phyloP scores from a whole-genome alignment of 2,329 filamentous ascomycete species.

The Claviceps fusiformis region DNA sequence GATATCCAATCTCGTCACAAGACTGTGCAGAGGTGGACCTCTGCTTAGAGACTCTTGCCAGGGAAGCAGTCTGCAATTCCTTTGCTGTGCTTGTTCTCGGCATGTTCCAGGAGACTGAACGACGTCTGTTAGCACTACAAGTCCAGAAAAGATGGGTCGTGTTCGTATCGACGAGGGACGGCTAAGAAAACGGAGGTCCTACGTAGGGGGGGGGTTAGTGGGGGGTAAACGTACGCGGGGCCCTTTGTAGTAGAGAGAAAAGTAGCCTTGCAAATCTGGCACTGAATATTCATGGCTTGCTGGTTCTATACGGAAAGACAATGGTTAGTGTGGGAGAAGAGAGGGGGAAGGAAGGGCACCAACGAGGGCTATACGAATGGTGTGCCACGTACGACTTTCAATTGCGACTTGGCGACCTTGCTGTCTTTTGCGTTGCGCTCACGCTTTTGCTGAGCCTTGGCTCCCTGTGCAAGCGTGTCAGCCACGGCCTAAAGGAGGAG shows the following conservation, averaged over 20 bases:
- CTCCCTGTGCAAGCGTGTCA: constrained; percentile 31
- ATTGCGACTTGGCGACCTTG: constrained; percentile 48
- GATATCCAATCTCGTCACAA: background rate
- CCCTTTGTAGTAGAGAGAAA: constrained; percentile 67
- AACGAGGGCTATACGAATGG: background rate
- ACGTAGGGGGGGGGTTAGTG: background rate
- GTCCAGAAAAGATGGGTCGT: background rate
- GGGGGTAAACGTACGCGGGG: constrained; percentile 41
- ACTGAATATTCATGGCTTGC: constrained; percentile 63
- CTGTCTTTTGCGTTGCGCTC: constrained; percentile 55
- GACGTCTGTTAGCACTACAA: background rate
- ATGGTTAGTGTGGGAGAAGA: background rate
- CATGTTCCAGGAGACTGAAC: constrained; percentile 52
- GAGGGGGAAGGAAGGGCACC: background rate
- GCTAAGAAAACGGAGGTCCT: background rate
- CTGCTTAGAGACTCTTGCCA: constrained; percentile 15
- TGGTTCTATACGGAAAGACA: constrained; percentile 42
- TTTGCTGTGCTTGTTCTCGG: constrained; percentile 65
- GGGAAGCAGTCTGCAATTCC: constrained; percentile 60
- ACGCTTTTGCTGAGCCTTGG: constrained; percentile 57
- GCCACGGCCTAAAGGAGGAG: background rate
- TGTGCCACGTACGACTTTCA: constrained; percentile 45
- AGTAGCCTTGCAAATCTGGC: constrained; percentile 61
- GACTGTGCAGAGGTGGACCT: background rate
- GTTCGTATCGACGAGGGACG: background rate